Evolutionary conservation across 495 filamentous ascomycete species (phyloP), one percentile per base, ranked within the genome.

Genomic region (Chaetomidium leptoderma): DNA sequence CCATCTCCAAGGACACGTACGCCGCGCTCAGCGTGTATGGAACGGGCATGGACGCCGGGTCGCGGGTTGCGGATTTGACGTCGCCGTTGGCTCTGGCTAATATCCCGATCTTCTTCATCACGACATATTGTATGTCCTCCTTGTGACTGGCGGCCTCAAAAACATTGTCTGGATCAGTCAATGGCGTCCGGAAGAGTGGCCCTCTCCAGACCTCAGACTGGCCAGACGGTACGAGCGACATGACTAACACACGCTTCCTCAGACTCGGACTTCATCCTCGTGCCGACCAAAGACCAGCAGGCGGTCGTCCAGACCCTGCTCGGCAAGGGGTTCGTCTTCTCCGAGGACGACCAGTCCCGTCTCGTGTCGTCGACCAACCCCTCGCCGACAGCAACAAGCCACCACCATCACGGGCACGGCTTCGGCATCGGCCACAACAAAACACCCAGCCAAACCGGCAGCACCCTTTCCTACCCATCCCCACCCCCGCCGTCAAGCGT

Each of bases 91-190:
- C 93, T 11, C 75, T 97, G 69, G 92, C 92, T 29, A 89, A 89
- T 65, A 92, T 98, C 33, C 88, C 93, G 37, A 95, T 98, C 61
- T 97, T 97, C 72, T 97, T 98, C 78, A 95, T 97, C 66, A 95
- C 92, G 1, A 97, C 93, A 23, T 98, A 98, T 70, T 97, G 52
- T 54, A 42, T 8, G 27, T 52, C 2, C 48, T 26, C 33, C 40
- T 24, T 19, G 4, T 3, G 6, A 6, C 11, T 6, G 36, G 16
- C 2, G 13, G 7, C 42, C 10, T 45, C 24, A 45, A 35, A 35
- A 13, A 35, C 9, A 13, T 32, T 10, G 32, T n/a, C n/a, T n/a
- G n/a, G n/a, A n/a, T n/a, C n/a, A n/a, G n/a, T n/a, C n/a, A n/a
- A n/a, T n/a, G n/a, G n/a, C n/a, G n/a, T n/a, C n/a, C n/a, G n/a